Conservation (phyloP, 805 yeast genomes). For the Metschnikowia santaceciliae region DNA sequence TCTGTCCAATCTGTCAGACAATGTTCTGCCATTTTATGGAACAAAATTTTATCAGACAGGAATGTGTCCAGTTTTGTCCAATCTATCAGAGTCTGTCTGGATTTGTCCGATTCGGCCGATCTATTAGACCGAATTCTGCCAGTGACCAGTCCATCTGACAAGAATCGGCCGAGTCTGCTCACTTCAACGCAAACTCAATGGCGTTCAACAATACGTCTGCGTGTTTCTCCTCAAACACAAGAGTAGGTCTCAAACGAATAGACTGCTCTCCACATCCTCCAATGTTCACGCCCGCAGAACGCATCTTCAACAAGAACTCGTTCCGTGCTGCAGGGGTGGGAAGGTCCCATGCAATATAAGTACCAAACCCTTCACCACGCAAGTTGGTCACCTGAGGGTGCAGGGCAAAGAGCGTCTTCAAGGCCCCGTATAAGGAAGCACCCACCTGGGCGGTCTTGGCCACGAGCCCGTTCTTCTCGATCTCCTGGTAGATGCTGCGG, state of each 20-base stretch:
- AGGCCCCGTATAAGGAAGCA: constrained; percentile 45
- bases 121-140: too few relatives aligned
- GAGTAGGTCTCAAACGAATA: constrained; percentile 62
- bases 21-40: too few relatives aligned
- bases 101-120: too few relatives aligned
- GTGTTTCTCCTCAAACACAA: constrained; percentile 58
- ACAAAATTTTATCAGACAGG: too few relatives aligned
- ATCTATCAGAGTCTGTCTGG: too few relatives aligned
- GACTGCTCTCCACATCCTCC: constrained; percentile 64
- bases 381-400: constrained; percentile 45
- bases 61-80: too few relatives aligned
- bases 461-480: constrained; percentile 46
- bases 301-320: constrained; percentile 41
- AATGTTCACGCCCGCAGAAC: constrained; percentile 54
- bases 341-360: constrained; percentile 64
- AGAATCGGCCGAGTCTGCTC: neutral
- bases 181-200: constrained; percentile 28
- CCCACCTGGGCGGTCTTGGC: constrained; percentile 50
- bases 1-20: too few relatives aligned
- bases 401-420: constrained; percentile 36
- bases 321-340: constrained; percentile 43
- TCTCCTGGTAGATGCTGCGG: constrained; percentile 54
- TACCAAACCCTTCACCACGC: constrained; percentile 62
- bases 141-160: neutral
- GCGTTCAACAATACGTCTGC: constrained; percentile 52